Evolutionary conservation across 805 yeast genomes (phyloP), one percentile per base, ranked within the genome.

Genomic region (Zygoascus bituminiphila): DNA sequence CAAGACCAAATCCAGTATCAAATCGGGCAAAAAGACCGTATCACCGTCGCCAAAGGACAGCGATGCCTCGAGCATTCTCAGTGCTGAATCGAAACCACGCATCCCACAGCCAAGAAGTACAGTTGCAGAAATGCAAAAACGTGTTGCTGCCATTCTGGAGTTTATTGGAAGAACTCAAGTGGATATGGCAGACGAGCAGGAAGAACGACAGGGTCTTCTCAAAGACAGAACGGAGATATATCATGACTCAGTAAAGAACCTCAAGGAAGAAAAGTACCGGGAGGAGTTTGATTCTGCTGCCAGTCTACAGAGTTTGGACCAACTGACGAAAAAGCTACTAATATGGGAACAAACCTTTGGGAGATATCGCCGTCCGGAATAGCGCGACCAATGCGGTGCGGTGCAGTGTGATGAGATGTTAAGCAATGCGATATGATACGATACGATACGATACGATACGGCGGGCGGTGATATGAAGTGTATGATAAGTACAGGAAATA

Each of bases 121-220:
- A 2, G 65, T 89, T 51, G 76, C 77, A 56, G 98, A 91, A 63
- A 83, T 91, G 86, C 77, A 88, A 49, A 80, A 87, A 59, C 75
- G 98, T 51, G 84, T 88, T 1, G 83, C 87, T 2, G 94, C 96
- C 1, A 91, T 91, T 19, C 68, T 91, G 57, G 98, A 93, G 66
- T 93, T 89, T 74, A 76, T 91, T 22, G 87, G 89, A 10, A 74
- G 95, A 46, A 84, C 94, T 1, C 96, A 88, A 63, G 66, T 82
- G 52, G 98, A 91, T 60, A 68, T 91, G 52, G 81, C 82, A 42
- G 77, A 77, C 46, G 96, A 88, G 57, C 82, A 81, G 55, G 68
- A 73, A n/a, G 77, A 74, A 39, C 79, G 81, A 47, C 70, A 67
- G 24, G 74, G 71, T 49, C 60, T 81, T 46, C 67, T 76, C 22